A percentile compares a stretch with the other conserved stretches of the same genome.
phyloP scores from a whole-genome alignment of 352 stramenopile genomes.

The Pythium vanterpoolii region DNA sequence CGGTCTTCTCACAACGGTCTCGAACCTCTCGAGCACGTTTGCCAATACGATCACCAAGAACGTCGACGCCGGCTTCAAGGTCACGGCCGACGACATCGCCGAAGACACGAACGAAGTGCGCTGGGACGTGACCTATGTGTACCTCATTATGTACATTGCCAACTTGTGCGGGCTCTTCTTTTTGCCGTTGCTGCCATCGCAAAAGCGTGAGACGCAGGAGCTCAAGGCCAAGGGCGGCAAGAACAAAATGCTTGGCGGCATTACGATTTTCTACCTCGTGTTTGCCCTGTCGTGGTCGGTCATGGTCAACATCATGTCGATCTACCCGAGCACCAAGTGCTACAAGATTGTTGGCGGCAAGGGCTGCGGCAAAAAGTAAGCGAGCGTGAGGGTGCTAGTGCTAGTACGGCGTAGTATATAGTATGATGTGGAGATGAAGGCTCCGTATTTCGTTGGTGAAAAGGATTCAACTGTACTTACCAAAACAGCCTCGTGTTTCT shows the following conservation, averaged over 20 bases:
- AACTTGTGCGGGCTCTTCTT: not conserved
- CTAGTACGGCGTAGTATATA: too few relatives aligned
- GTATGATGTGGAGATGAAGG: too few relatives aligned
- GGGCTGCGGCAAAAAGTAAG: too few relatives aligned
- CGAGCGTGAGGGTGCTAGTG: too few relatives aligned
- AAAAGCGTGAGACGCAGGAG: slow-evolving; percentile 1
- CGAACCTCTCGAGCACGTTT: not conserved
- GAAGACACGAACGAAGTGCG: slow-evolving; percentile 2
- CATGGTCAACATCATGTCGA: slow-evolving; percentile 3
- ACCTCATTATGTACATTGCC: not conserved
- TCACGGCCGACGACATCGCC: not conserved
- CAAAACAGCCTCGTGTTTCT: too few relatives aligned
- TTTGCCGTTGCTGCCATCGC: not conserved
- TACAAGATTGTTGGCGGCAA: not conserved
- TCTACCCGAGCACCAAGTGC: slow-evolving; percentile 6
- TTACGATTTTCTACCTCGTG: not conserved
- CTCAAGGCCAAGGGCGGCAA: not conserved
- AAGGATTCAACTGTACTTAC: too few relatives aligned
- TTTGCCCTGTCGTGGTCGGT: not conserved
- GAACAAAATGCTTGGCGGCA: not conserved
- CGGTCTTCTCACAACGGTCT: slow-evolving; percentile 1
- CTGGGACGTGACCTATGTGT: not conserved
- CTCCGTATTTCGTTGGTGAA: too few relatives aligned
- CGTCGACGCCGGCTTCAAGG: slow-evolving; percentile 1
- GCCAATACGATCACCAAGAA: slow-evolving; percentile 2